Percentiles rank a stretch among this genome's conserved stretches.
Conservation (phyloP, 1,284 basidiomycete genomes). For the Leccinum huronense region DNA sequence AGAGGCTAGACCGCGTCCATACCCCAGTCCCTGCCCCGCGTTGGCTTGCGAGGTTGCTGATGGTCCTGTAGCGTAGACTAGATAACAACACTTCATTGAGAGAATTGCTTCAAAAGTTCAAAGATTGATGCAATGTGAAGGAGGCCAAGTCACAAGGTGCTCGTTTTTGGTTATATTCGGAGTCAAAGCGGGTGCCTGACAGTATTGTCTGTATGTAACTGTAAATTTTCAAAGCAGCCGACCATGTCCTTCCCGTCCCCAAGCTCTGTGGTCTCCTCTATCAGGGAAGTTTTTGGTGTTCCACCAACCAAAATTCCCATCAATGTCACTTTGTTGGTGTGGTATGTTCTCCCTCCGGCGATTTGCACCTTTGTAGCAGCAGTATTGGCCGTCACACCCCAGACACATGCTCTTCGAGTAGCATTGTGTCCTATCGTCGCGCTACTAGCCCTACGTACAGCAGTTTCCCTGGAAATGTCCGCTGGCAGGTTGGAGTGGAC, state of each 20-base stretch:
- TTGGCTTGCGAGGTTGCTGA: too few species aligned
- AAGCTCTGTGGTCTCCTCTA: neutral
- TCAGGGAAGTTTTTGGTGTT: neutral
- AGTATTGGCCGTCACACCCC: slow-evolving; percentile 45
- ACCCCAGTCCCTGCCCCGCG: too few species aligned
- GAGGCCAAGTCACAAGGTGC: too few species aligned
- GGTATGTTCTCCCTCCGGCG: slow-evolving; percentile 35
- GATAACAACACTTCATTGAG: too few species aligned
- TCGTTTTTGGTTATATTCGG: too few species aligned
- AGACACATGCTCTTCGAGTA: slow-evolving; percentile 42
- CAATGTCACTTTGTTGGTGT: neutral
- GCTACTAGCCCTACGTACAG: slow-evolving; percentile 41
- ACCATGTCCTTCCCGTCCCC: neutral
- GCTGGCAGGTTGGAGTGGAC: slow-evolving; percentile 17
- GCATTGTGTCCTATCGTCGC: slow-evolving; percentile 46
- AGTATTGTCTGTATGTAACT: too few species aligned
- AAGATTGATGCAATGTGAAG: too few species aligned
- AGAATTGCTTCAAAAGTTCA: too few species aligned
- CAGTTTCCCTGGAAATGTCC: slow-evolving; percentile 44
- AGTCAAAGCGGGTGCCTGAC: too few species aligned
- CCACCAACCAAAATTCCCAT: neutral
- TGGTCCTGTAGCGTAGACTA: too few species aligned
- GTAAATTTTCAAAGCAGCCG: neutral
- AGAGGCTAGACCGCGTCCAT: too few species aligned
- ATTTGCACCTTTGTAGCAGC: slow-evolving; percentile 50